phyloP scores from a whole-genome alignment of 768 basidiomycete species.

The Tephrocybe sp. region DNA sequence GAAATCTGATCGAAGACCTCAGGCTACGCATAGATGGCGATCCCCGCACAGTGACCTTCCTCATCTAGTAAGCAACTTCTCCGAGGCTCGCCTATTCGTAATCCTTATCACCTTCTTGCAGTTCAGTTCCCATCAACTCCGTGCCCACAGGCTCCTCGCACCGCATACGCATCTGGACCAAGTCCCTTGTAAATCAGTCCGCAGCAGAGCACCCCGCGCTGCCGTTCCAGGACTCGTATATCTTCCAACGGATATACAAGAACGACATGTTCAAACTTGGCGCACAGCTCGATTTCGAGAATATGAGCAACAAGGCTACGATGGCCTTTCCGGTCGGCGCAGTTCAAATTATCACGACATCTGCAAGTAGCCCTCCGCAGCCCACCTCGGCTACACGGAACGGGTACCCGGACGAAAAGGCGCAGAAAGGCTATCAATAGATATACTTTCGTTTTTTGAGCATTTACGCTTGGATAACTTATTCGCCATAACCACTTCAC shows the following conservation, averaged over 20 bases:
- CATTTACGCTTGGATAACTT: not conserved
- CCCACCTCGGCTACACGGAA: not conserved
- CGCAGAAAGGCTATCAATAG: conserved; percentile 14
- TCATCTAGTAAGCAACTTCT: conserved; percentile 52
- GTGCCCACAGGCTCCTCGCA: conserved; percentile 58
- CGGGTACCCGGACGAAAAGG: conserved; percentile 10
- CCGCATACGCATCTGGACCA: conserved; percentile 64
- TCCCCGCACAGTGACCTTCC: conserved; percentile 51
- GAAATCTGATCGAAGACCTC: conserved; percentile 51
- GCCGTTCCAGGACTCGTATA: conserved; percentile 47
- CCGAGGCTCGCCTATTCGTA: not conserved
- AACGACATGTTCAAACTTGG: conserved; percentile 63
- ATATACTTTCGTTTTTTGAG: not conserved
- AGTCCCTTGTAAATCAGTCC: conserved; percentile 39
- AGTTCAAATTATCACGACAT: conserved; percentile 33
- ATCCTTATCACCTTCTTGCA: conserved; percentile 22
- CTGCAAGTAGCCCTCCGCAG: conserved; percentile 6
- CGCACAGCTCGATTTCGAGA: conserved; percentile 51
- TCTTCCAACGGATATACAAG: conserved; percentile 70
- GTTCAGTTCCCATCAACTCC: conserved; percentile 55
- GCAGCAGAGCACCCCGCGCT: conserved; percentile 30
- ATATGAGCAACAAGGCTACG: conserved; percentile 46
- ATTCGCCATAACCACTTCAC: conserved; percentile 1
- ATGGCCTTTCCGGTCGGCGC: conserved; percentile 45
- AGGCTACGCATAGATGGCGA: conserved; percentile 54